phyloP scores from a whole-genome alignment of 768 basidiomycete species.

The Pleurotus eryngii region DNA sequence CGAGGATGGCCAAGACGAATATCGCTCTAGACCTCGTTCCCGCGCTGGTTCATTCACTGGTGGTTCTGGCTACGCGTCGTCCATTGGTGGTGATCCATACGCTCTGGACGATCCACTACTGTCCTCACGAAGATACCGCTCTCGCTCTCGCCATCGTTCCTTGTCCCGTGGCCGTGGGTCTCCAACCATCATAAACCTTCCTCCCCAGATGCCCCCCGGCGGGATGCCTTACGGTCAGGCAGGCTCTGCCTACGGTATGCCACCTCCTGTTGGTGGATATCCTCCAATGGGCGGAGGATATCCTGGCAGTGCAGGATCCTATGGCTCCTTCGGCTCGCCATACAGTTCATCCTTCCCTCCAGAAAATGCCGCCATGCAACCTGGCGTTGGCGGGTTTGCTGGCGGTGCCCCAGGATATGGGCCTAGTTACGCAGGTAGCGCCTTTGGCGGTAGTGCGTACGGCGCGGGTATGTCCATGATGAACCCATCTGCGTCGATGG shows the following conservation, averaged over 20 bases:
- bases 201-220: slow-evolving; percentile 13
- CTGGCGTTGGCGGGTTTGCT: slow-evolving; percentile 7
- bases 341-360: background rate
- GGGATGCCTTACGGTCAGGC: slow-evolving; percentile 19
- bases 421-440: slow-evolving; percentile 1
- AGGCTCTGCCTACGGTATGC: slow-evolving; percentile 10
- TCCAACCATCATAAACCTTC: slow-evolving; percentile 11
- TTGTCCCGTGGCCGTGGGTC: slow-evolving; percentile 19
- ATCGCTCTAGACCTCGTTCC: slow-evolving; percentile 28
- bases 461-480: slow-evolving; percentile 8
- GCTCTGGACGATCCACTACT: slow-evolving; percentile 32
- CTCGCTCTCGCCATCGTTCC: slow-evolving; percentile 34
- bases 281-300: background rate
- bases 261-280: slow-evolving; percentile 5
- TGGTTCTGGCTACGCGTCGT: slow-evolving; percentile 19
- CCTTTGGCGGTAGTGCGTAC: slow-evolving; percentile 4
- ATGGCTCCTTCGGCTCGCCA: background rate
- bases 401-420: background rate
- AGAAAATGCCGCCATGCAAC: background rate
- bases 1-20: slow-evolving; percentile 31
- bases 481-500: background rate
- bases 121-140: slow-evolving; percentile 26
- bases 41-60: slow-evolving; percentile 15
- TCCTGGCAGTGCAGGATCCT: background rate
- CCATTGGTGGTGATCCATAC: slow-evolving; percentile 32